Base-by-base conservation (phyloP, 1,284 basidiomycete species). In the Farysia itapuensis region DNA sequence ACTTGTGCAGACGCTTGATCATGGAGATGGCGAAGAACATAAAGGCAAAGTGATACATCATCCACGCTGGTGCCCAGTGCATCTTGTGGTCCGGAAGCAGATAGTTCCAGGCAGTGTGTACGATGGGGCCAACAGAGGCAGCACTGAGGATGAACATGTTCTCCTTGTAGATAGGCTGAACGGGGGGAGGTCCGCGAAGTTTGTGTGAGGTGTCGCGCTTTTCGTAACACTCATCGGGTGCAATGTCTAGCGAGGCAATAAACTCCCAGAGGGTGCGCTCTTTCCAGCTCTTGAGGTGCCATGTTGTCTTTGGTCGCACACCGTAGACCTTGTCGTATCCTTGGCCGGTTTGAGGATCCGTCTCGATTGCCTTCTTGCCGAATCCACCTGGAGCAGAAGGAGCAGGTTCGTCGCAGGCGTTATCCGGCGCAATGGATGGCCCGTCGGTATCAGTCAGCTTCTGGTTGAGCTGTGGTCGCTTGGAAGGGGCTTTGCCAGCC, bases 251-350 rank as follows among this genome's bases (percentile, higher is more conserved):
- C 7, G 45, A 42, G 12, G 51, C 59, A 39, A 71, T 67, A 35
- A 61, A 69, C 49, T 71, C 69, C 69, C 69, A 71, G 5, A 71
- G 34, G 4, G 42, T 70, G 11, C 56, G 46, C 48, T 66, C 57
- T 22, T 28, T 30, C 6, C 39, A 41, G n/a, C 58, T 63, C 60
- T 71, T 71, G 29, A 71, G 42, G 29, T 70, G 69, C 69, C 69
- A 68, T 8, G 67, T 68, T 13, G 69, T 71, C 54, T 71, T 71
- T 38, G 69, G 69, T 22, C 69, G 43, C 11, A 70, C 60, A 43
- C 69, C 69, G 35, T 71, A 71, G 5, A 71, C 69, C 43, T 70
- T 67, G 60, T 71, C 69, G 35, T 50, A 67, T 2, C 53, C 61
- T 20, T 67, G 33, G 29, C 65, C 68, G 5, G 52, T 60, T 31